Percentiles rank a stretch among this genome's conserved stretches.
Conservation (phyloP, 805 yeast species). For the Saccharomycopsis sp. region DNA sequence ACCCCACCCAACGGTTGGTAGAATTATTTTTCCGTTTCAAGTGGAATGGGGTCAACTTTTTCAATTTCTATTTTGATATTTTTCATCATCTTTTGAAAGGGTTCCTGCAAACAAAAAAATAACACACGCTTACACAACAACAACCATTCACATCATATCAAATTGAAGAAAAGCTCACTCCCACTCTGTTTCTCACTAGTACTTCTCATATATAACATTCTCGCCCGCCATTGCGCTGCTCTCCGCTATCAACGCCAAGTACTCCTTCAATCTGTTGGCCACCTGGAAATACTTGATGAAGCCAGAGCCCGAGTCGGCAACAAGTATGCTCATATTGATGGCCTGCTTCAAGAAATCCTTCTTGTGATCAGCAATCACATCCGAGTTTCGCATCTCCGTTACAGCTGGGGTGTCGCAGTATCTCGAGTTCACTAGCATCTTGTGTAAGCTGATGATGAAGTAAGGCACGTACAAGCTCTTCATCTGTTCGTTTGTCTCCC, state of each 20-base stretch:
- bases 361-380: constrained; percentile 19
- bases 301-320: constrained; percentile 59
- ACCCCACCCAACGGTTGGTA: too few relatives aligned
- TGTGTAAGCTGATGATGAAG: constrained; percentile 57
- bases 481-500: constrained; percentile 39
- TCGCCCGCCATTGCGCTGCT: constrained; percentile 50
- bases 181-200: not conserved
- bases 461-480: constrained; percentile 68
- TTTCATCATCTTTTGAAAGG: too few relatives aligned
- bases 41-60: too few relatives aligned
- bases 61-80: too few relatives aligned
- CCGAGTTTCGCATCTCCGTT: not conserved
- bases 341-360: constrained; percentile 44
- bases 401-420: constrained; percentile 12
- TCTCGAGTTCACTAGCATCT: constrained; percentile 40
- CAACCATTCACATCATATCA: too few relatives aligned
- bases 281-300: constrained; percentile 52
- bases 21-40: too few relatives aligned
- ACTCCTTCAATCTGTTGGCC: constrained; percentile 48
- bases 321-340: constrained; percentile 46
- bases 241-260: constrained; percentile 43
- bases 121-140: too few relatives aligned
- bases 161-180: too few relatives aligned
- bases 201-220: constrained; percentile 32
- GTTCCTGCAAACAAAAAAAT: too few relatives aligned